These are phyloP conservation scores for Penicillium janthinellum DNA, from an alignment of 2,329 filamentous ascomycete genomes.

Conservation along the genomic window DNA sequence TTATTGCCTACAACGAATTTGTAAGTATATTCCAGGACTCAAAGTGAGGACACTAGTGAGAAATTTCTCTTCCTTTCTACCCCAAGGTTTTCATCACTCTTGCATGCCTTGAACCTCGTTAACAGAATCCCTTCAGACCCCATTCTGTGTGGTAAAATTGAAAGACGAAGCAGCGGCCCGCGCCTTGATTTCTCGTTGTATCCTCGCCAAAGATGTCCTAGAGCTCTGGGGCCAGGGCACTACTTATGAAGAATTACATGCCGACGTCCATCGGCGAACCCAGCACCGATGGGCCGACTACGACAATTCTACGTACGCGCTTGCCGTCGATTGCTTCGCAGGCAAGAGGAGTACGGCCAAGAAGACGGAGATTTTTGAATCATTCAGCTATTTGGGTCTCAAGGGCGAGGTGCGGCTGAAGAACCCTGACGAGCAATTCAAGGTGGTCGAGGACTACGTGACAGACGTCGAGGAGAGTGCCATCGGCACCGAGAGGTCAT, in stretches of 20 bases:
- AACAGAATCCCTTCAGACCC: constrained; percentile 62
- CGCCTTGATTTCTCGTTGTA: constrained; percentile 71
- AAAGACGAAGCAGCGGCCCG: constrained; percentile 65
- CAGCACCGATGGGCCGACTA: constrained; percentile 68
- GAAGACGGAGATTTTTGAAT: constrained; percentile 76
- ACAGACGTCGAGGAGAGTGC: constrained; percentile 40
- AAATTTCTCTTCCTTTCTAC: not conserved
- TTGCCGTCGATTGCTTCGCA: constrained; percentile 80
- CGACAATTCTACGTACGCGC: constrained; percentile 71
- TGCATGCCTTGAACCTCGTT: not conserved
- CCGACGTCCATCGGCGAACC: constrained; percentile 61
- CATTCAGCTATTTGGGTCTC: constrained; percentile 77
- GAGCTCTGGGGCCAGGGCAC: constrained; percentile 81
- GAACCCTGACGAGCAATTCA: constrained; percentile 72
- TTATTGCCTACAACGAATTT: constrained; percentile 72
- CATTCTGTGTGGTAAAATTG: constrained; percentile 78
- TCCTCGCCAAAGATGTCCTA: constrained; percentile 80
- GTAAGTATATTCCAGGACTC: constrained; percentile 54
- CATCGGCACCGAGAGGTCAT: constrained; percentile 46
- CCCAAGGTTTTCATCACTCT: not conserved
- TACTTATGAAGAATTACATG: constrained; percentile 69
- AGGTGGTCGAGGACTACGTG: constrained; percentile 80
- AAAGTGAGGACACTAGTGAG: too few relatives aligned
- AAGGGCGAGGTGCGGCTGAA: constrained; percentile 76
- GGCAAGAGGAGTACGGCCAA: constrained; percentile 65